Base-by-base conservation (phyloP, 257 asterid genomes). In the Mitragyna speciosa region DNA sequence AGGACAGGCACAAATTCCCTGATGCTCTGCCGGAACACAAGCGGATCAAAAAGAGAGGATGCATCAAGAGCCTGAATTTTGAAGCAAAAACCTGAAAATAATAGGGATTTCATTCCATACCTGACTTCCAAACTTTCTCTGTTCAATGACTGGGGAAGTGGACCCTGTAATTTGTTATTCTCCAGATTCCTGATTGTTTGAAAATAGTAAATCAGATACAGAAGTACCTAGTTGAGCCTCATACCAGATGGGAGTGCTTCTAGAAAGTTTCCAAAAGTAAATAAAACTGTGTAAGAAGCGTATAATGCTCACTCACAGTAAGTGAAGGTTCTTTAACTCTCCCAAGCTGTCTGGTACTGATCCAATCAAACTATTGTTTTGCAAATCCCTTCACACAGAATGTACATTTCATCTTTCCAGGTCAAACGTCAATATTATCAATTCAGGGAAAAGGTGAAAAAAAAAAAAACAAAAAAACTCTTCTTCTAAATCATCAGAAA, bases 1-100 rank as follows among this genome's bases (percentile, higher is more conserved):
- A 95, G 52, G 94, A 84, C 76, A 95, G 94, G 86, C 99, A 95
- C 79, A 89, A 31, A 84, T 95, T 95, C 79, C 99, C 99, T 1
- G 95, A 86, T 70, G 97, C 78, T 87, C 99, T 94, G 91, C 73
- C 78, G 75, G 63, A 47, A 39, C n/a, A 48, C 20, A 48, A 45
- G 24, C 24, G 10, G 7, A 70, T n/a, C n/a, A 45, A 31, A 12
- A 48, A 51, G 69, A 75, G n/a, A 17, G 6, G 28, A 43, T 48
- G 64, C 20, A 48, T 71, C 26, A 51, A 72, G 39, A 54, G 65
- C 73, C 30, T 66, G 51, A 73, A n/a, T 75, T 69, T 45, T 72
- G 74, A 76, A 59, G 75, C 66, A 81, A 52, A 73, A 31, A 26
- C 28, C 6, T 11, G 45, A 14, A 36, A 78, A 26, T 14, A 17